Percentiles rank a stretch among this genome's conserved stretches.
phyloP scores from a whole-genome alignment of 257 asterid genomes.

The Lycium ferocissimum region DNA sequence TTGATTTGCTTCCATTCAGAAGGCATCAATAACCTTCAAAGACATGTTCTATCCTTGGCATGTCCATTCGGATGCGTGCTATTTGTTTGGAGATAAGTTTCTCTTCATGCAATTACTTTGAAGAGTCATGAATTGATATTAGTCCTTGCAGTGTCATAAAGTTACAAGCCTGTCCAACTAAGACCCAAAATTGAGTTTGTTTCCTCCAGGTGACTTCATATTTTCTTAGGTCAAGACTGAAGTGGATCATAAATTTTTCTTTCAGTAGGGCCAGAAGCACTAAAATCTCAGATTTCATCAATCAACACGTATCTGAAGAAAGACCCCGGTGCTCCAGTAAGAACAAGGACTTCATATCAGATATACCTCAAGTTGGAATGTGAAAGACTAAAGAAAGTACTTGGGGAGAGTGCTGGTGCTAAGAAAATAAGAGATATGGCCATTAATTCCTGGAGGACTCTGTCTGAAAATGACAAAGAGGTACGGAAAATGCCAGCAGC shows the following conservation, averaged over 20 bases:
- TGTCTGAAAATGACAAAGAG: conserved; percentile 56
- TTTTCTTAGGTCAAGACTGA: not conserved
- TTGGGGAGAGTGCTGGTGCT: conserved; percentile 47
- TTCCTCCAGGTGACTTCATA: not conserved
- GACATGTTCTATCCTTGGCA: not conserved
- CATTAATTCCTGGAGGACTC: conserved; percentile 56
- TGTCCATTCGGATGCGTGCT: not conserved
- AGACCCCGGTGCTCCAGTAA: conserved; percentile 49
- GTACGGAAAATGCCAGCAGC: conserved; percentile 38
- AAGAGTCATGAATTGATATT: not conserved
- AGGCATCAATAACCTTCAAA: not conserved
- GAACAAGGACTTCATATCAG: conserved; percentile 65
- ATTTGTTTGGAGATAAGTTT: conserved; percentile 23
- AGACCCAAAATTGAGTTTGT: conserved; percentile 17
- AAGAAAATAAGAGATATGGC: conserved; percentile 56
- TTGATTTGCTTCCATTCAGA: not conserved
- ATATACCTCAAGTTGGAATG: conserved; percentile 64
- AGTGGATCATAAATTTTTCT: not conserved
- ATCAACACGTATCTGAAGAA: conserved; percentile 33
- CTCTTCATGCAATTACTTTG: not conserved
- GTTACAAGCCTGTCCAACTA: not conserved
- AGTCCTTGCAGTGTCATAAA: conserved; percentile 2
- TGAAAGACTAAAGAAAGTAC: conserved; percentile 47
- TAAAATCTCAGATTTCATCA: conserved; percentile 31
- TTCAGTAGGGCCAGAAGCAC: conserved; percentile 48